Evolutionary conservation across 768 basidiomycete genomes (phyloP).

Genomic region (Russula olivacea): DNA sequence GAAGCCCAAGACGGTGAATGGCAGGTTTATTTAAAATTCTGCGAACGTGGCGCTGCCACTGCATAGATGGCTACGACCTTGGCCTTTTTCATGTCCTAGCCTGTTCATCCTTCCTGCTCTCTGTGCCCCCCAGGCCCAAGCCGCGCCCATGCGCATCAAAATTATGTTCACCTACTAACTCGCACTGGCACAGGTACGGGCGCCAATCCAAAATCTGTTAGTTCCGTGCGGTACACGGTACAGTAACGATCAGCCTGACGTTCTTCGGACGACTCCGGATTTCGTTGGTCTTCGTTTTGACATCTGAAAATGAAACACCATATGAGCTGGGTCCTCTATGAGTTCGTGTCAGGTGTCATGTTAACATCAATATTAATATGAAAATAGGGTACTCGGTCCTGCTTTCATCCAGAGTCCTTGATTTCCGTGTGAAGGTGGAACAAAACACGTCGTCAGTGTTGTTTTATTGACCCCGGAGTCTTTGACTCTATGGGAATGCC

Average conservation of each 20-base stretch:
- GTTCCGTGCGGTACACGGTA: not conserved
- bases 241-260: not conserved
- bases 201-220: not conserved
- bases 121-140: not conserved
- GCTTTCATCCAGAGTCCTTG: not conserved
- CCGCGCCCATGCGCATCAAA: too few relatives aligned
- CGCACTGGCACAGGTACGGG: too few relatives aligned
- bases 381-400: not conserved
- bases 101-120: not conserved
- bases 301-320: not conserved
- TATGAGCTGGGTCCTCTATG: not conserved
- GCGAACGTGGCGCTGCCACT: not conserved
- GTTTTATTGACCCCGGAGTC: not conserved
- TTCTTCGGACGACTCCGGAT: not conserved
- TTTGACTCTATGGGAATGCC: not conserved
- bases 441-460: not conserved
- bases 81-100: not conserved
- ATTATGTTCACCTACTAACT: too few relatives aligned
- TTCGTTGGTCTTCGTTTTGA: not conserved
- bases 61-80: not conserved
- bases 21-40: not conserved
- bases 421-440: not conserved
- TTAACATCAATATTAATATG: not conserved
- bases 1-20: not conserved
- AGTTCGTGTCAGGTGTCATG: not conserved